Evolutionary conservation across 2,329 filamentous ascomycete genomes (phyloP).

Genomic region (Pestalotiopsis sp.): DNA sequence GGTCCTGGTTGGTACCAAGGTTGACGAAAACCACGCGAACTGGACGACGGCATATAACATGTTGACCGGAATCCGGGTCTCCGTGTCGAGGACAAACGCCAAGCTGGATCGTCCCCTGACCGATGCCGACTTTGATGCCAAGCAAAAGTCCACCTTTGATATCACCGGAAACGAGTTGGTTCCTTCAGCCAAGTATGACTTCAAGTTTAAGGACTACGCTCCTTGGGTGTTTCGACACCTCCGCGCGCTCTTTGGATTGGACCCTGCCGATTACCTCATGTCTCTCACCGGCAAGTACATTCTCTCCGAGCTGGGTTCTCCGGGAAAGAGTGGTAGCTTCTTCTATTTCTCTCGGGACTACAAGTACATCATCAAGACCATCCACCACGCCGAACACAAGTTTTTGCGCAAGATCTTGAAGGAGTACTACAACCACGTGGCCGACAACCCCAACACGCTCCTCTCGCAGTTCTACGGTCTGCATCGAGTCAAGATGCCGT

Average conservation of each 20-base stretch:
- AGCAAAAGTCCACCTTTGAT: constrained; percentile 98
- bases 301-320: constrained; percentile 92
- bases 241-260: constrained; percentile 82
- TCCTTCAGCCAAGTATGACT: constrained; percentile 98
- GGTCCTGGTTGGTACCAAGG: constrained; percentile 94
- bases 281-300: constrained; percentile 99
- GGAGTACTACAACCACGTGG: constrained; percentile 93
- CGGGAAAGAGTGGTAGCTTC: constrained; percentile 97
- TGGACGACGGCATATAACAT: constrained; percentile 99
- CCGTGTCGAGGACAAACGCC: constrained; percentile 93
- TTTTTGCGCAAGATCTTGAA: constrained; percentile 82
- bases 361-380: constrained; percentile 99
- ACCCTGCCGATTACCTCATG: constrained; percentile 97
- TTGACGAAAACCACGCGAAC: constrained; percentile 95
- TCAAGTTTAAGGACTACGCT: constrained; percentile 99
- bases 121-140: constrained; percentile 88
- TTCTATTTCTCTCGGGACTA: constrained; percentile 99
- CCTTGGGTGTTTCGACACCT: constrained; percentile 98
- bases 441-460: constrained; percentile 91
- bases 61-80: constrained; percentile 97
- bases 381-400: constrained; percentile 93
- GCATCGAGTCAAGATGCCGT: constrained; percentile 97
- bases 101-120: constrained; percentile 92
- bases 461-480: constrained; percentile 97
- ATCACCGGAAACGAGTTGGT: constrained; percentile 97